Evolutionary conservation across 306 rosid species (phyloP).

Genomic region (Casuarina equisetifolia): DNA sequence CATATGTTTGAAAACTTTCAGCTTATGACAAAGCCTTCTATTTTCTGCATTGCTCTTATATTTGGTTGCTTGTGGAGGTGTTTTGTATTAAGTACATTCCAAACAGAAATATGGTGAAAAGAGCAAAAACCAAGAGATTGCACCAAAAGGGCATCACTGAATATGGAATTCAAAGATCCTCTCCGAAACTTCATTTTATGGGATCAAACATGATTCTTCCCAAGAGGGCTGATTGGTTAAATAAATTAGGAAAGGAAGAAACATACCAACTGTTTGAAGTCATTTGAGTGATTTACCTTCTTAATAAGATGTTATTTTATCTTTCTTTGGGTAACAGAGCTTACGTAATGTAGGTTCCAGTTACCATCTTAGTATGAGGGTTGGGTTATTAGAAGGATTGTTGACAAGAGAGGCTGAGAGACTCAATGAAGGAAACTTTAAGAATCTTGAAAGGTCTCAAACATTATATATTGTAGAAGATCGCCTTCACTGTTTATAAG

Average conservation of each 20-base stretch:
- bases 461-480: not conserved
- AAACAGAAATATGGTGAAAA: not conserved
- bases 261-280: not conserved
- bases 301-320: not conserved
- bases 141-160: not conserved
- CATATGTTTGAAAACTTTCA: not conserved
- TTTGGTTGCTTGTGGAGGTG: not conserved
- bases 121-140: not conserved
- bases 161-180: slow-evolving; percentile 1
- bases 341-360: not conserved
- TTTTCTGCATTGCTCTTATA: not conserved
- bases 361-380: not conserved
- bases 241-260: not conserved
- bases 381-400: not conserved
- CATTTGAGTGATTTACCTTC: not conserved
- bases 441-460: not conserved
- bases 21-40: not conserved
- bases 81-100: not conserved
- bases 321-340: not conserved
- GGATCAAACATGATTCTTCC: not conserved
- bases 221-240: not conserved
- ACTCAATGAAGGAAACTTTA: not conserved
- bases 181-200: not conserved
- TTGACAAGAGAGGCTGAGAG: not conserved
- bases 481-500: not conserved